Base-by-base conservation (phyloP, 768 basidiomycete genomes). In the Collybia nuda region DNA sequence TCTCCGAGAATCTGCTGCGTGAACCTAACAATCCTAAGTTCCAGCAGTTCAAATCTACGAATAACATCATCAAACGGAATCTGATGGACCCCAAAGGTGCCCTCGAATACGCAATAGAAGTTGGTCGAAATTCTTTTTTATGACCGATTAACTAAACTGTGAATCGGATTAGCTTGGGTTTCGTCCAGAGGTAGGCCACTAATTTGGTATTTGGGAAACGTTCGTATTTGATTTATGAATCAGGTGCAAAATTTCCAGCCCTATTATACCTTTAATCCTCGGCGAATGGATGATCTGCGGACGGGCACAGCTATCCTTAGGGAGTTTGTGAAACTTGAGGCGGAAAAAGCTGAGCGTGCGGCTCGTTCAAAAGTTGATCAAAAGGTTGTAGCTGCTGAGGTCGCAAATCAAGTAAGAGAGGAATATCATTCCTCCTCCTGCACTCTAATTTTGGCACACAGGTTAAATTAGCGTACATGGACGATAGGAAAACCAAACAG, bases 381-480 rank as follows among this genome's bases (percentile, higher is more conserved):
- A 58, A 90, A 89, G 62, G 82, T 78, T 0, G 80, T 75, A 0
- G 72, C 69, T 40, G 78, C 77, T 18, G 75, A 71, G 5, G 81
- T 71, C 7, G 77, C 81, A 26, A 73, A 80, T 52, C 84, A 81
- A 70, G 90, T 84, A 47, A 21, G 59, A 11, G 32, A 8, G 17
- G 3, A 36, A 17, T 12, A 18, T 18, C 12, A 19, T 9, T 22
- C 29, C 22, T 43, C n/a, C 19, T 43, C 18, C 2, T 18, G 5
- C 29, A 9, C 32, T 32, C 26, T 49, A n/a, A 56, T 19, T 9
- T 11, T 5, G 8, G 6, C 44, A 24, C 48, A 2, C 55, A 92
- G 90, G 83, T 88, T n/a, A 88, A 84, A 62, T 66, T 90, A 44
- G 85, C 85, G 1, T 92, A 81, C 62, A 75, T 90, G 59, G 91